These are phyloP conservation scores for Lathyrus aphaca DNA, from an alignment of 306 rosid species.

Conservation along the genomic window DNA sequence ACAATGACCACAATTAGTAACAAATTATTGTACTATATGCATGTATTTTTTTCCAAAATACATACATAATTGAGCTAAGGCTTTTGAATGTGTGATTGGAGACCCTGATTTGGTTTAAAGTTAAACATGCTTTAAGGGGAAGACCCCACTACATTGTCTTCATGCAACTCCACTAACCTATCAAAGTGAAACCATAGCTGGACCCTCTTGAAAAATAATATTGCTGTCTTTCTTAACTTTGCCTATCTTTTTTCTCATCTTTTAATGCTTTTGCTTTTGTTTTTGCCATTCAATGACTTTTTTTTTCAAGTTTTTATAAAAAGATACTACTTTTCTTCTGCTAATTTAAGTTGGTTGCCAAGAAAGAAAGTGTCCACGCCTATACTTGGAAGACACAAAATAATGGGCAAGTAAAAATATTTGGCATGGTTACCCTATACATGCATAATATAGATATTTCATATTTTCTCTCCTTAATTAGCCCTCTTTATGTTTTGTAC, in stretches of 20 bases:
- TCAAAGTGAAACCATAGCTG: conserved; percentile 58
- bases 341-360: conserved; percentile 39
- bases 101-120: conserved; percentile 36
- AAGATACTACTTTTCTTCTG: conserved; percentile 34
- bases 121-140: conserved; percentile 40
- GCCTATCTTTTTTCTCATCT: conserved; percentile 14
- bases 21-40: conserved; percentile 30
- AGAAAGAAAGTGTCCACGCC: conserved; percentile 31
- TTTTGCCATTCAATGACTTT: conserved; percentile 33
- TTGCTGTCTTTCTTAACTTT: conserved; percentile 49
- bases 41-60: neutral
- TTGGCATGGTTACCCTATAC: neutral
- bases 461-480: conserved; percentile 14
- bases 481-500: conserved; percentile 6
- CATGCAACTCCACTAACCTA: conserved; percentile 61
- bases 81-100: conserved; percentile 18
- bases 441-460: neutral
- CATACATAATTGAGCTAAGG: conserved; percentile 6
- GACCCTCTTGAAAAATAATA: conserved; percentile 51
- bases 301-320: conserved; percentile 33
- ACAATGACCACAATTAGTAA: conserved; percentile 18
- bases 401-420: neutral
- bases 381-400: neutral
- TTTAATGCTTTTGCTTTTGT: conserved; percentile 37
- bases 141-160: conserved; percentile 36